Conservation (phyloP, 2,329 filamentous ascomycete genomes). For the Colletotrichum siamense region DNA sequence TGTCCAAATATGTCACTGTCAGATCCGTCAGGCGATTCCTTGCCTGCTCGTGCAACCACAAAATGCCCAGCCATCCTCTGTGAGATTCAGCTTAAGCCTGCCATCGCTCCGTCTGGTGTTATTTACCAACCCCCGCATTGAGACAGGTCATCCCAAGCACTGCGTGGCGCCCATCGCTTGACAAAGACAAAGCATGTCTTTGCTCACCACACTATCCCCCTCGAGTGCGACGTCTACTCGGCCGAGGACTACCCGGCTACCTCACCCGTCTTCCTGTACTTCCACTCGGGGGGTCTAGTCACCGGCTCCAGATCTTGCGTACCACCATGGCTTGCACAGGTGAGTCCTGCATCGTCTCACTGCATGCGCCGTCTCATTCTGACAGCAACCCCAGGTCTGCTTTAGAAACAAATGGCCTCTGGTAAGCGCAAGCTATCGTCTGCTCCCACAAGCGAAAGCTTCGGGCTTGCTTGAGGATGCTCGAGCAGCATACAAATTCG, state of each 20-base stretch:
- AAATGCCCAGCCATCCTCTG: not conserved
- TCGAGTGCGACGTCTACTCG: conserved; percentile 41
- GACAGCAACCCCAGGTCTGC: conserved; percentile 28
- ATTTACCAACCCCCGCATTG: not conserved
- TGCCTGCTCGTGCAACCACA: not conserved
- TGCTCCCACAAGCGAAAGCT: conserved; percentile 36
- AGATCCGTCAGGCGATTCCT: not conserved
- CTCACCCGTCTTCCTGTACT: conserved; percentile 39
- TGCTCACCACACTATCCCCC: conserved; percentile 34
- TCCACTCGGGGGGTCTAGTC: conserved; percentile 39
- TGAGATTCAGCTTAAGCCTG: not conserved
- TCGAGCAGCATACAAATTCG: conserved; percentile 35
- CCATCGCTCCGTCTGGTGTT: not conserved
- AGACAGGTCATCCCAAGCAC: not conserved
- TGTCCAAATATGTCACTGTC: not conserved
- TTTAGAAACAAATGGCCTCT: conserved; percentile 36
- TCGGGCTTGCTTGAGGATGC: conserved; percentile 34
- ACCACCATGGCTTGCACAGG: conserved; percentile 41
- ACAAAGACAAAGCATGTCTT: conserved; percentile 31
- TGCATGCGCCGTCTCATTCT: not conserved
- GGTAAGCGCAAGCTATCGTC: conserved; percentile 38
- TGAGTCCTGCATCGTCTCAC: conserved; percentile 1
- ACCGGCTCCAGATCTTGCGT: conserved; percentile 34
- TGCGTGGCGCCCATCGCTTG: not conserved
- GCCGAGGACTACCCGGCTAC: conserved; percentile 25